Evolutionary conservation across 2,329 filamentous ascomycete species (phyloP).

Genomic region (Clarireedia monteithiana): DNA sequence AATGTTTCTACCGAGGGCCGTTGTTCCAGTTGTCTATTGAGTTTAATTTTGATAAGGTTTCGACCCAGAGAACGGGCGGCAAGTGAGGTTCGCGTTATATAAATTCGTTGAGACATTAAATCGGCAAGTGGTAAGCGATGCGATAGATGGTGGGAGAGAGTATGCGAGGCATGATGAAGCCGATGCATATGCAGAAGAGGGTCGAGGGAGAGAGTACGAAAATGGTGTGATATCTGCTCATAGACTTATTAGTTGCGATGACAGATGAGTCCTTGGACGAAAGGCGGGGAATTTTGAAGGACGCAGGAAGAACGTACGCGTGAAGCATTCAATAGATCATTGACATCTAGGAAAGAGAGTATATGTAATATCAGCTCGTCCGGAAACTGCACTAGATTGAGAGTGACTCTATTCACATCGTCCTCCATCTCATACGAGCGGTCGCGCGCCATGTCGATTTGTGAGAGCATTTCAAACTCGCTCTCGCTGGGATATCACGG

Average conservation of each 20-base stretch:
- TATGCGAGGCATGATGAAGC: constrained; percentile 46
- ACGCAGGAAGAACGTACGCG: neutral
- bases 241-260: neutral
- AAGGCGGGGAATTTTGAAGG: too few species aligned
- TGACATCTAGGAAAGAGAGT: constrained; percentile 36
- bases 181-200: constrained; percentile 59
- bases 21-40: constrained; percentile 52
- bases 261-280: neutral
- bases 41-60: constrained; percentile 54
- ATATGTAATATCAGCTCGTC: constrained; percentile 37
- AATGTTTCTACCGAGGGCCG: constrained; percentile 53
- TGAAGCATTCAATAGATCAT: constrained; percentile 28
- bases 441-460: neutral
- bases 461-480: neutral
- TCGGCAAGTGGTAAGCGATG: constrained; percentile 53
- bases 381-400: constrained; percentile 4
- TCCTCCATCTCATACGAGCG: neutral
- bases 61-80: constrained; percentile 56
- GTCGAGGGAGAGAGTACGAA: constrained; percentile 53
- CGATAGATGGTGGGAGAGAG: constrained; percentile 48
- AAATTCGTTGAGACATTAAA: constrained; percentile 57
- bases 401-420: neutral
- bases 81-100: constrained; percentile 57
- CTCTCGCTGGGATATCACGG: neutral
- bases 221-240: constrained; percentile 38